Evolutionary conservation across 352 stramenopile species (phyloP), one percentile per base, ranked within the genome.

Genomic region (Globisporangium takayamanum): DNA sequence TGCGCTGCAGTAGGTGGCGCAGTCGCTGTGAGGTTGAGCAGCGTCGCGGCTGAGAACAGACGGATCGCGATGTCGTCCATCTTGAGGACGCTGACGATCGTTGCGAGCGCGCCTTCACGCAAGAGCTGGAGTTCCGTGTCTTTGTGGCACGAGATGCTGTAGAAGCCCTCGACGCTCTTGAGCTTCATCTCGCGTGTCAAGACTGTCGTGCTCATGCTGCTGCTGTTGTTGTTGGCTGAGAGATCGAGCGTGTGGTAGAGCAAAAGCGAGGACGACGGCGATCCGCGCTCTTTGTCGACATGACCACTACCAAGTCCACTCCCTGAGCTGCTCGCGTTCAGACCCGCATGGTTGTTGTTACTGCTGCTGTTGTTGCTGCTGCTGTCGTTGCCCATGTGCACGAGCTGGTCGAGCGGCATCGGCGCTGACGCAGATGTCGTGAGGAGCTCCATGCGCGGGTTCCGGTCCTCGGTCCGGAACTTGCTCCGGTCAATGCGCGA

Each of bases 121-220:
- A 96, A 66, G 25, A 95, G 71, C 54, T 92, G 79, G 18, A 68
- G 53, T 58, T 96, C 85, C 52, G 87, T 88, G n/a, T 76, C 81
- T 20, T 70, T 72, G 49, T 88, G 76, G 49, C 70, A 91, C 14
- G 84, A 94, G 26, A 94, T 78, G 54, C 80, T 89, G 56, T 91
- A 92, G 15, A 94, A 58, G 0, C 84, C 83, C 53, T 94, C 82
- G 26, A 83, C 67, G 45, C 78, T 86, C 56, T 87, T 87, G 53
- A 92, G 63, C 55, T 91, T 91, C 69, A 84, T 83, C 15, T 93
- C 81, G 14, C 76, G 74, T 0, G 76, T 82, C 26, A 91, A 53
- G 41, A 70, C 36, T 44, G 56, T 51, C 5, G 64, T 59, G 54
- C 55, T 78, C 36, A 70, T 53, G 33, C 25, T 62, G 36, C 37